phyloP scores from a whole-genome alignment of 1,284 basidiomycete genomes.

The Leccinum ponderosum region DNA sequence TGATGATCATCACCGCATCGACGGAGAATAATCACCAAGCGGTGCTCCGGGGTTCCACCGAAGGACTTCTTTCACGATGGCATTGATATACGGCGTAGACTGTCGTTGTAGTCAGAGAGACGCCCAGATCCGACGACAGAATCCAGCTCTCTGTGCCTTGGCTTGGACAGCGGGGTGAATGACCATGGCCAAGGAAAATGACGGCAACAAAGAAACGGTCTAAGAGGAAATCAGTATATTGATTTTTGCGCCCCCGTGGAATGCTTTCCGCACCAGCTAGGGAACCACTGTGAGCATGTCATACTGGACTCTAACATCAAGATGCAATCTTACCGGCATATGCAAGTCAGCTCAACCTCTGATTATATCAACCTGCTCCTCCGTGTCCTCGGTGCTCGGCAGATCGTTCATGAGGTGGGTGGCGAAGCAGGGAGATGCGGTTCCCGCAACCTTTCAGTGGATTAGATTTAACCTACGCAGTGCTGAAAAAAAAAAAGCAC shows the following conservation, averaged over 20 bases:
- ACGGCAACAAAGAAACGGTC: conserved; percentile 46
- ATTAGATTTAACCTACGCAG: conserved; percentile 2
- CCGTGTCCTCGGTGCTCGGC: conserved; percentile 1
- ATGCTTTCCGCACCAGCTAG: conserved; percentile 32
- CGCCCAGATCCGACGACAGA: conserved; percentile 40
- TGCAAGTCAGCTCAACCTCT: conserved; percentile 34
- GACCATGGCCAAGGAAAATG: conserved; percentile 52
- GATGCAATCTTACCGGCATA: conserved; percentile 29
- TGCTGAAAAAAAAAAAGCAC: conserved; percentile 1
- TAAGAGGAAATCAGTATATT: conserved; percentile 22
- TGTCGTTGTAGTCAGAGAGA: conserved; percentile 48
- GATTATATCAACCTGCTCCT: conserved; percentile 27
- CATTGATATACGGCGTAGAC: conserved; percentile 45
- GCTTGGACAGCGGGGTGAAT: conserved; percentile 45
- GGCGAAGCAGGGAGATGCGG: conserved; percentile 33
- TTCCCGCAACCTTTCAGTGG: conserved; percentile 24
- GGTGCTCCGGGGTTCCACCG: conserved; percentile 55
- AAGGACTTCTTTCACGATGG: conserved; percentile 50
- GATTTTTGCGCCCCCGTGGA: not conserved
- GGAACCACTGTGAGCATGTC: conserved; percentile 9
- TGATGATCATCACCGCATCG: conserved; percentile 4
- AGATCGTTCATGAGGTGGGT: conserved; percentile 29
- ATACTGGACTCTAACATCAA: not conserved
- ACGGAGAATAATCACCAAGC: conserved; percentile 37
- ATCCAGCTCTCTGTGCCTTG: conserved; percentile 50